A percentile compares a stretch with the other conserved stretches of the same genome.
phyloP scores from a whole-genome alignment of 495 filamentous ascomycete species.

The Trichoderma virens region DNA sequence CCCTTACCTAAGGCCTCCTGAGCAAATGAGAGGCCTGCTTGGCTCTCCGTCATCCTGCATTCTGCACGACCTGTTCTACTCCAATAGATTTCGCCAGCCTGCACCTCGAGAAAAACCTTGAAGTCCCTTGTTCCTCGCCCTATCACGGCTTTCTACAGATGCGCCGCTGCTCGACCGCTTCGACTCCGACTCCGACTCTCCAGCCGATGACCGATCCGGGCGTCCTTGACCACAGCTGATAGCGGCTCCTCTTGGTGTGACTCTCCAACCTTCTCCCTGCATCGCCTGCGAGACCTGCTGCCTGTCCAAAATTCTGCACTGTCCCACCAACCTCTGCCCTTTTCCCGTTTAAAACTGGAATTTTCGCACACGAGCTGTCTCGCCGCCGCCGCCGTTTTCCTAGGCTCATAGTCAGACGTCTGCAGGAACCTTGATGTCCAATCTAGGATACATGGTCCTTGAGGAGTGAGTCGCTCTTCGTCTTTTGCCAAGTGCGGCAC shows the following conservation, averaged over 20 bases:
- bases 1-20: slow-evolving; percentile 8
- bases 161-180: not conserved
- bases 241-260: not conserved
- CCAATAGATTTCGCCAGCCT: not conserved
- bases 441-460: slow-evolving; percentile 1
- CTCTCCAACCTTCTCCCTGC: not conserved
- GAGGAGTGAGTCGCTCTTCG: not conserved
- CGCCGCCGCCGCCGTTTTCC: not conserved
- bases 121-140: not conserved
- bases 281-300: not conserved
- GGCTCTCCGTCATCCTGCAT: slow-evolving; percentile 7
- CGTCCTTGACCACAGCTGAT: slow-evolving; percentile 4
- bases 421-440: not conserved
- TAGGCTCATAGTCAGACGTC: not conserved
- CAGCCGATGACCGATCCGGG: slow-evolving; percentile 1
- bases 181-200: not conserved
- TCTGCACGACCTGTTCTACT: not conserved
- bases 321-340: not conserved
- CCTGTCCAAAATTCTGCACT: not conserved
- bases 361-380: not conserved
- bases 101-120: not conserved
- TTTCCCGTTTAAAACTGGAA: not conserved
- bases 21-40: not conserved
- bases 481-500: not conserved
- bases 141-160: not conserved